Conservation (phyloP, 257 asterid genomes). For the Coffea canephora region DNA sequence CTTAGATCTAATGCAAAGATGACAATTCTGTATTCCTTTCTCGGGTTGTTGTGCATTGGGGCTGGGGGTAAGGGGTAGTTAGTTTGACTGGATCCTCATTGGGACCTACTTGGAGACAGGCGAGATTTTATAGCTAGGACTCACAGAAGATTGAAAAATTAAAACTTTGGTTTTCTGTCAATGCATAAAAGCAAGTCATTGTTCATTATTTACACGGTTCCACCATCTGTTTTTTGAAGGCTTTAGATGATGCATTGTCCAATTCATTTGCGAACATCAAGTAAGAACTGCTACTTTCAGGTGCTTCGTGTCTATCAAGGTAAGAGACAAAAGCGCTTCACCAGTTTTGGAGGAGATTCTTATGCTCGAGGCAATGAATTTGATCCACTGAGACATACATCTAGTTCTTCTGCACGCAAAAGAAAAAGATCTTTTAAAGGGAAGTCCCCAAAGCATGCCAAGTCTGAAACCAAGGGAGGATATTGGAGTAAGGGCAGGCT, state of each 20-base stretch:
- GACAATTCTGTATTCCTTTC: neutral
- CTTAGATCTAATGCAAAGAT: neutral
- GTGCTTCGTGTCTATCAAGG: constrained; percentile 76
- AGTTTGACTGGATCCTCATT: neutral
- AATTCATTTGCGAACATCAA: neutral
- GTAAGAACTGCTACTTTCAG: constrained; percentile 39
- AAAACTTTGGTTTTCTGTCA: neutral
- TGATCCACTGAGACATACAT: constrained; percentile 33
- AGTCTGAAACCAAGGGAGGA: constrained; percentile 30
- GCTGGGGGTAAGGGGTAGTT: neutral
- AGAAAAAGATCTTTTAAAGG: constrained; percentile 44
- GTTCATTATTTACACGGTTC: neutral
- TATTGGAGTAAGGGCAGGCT: constrained; percentile 37
- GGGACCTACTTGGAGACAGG: neutral
- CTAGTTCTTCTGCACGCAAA: constrained; percentile 41
- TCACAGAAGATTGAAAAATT: neutral
- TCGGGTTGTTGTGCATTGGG: neutral
- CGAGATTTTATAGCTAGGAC: neutral
- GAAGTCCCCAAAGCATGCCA: constrained; percentile 38
- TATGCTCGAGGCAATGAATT: constrained; percentile 34
- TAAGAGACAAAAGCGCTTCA: constrained; percentile 47
- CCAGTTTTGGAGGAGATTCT: constrained; percentile 46
- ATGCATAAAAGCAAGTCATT: neutral
- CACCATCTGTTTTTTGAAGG: neutral
- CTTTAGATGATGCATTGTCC: neutral